Percentiles rank a stretch among this genome's conserved stretches.
These are phyloP conservation scores for Datura wrightii DNA, from an alignment of 257 asterid species.

Conservation along the genomic window DNA sequence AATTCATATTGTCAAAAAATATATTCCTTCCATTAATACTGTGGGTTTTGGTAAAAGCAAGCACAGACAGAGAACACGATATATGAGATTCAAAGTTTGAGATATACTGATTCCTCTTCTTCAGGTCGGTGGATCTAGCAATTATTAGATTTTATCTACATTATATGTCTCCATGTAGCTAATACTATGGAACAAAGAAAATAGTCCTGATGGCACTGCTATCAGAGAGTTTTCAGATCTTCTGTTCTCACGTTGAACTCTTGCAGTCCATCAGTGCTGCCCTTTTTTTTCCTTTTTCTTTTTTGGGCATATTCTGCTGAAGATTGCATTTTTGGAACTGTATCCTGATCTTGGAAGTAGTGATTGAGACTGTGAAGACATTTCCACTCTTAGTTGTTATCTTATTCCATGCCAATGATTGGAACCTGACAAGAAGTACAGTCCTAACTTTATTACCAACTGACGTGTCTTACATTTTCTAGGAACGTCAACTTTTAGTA, in stretches of 20 bases:
- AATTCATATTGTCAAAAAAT: background rate
- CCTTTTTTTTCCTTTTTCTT: too few relatives aligned
- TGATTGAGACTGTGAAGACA: constrained; percentile 8
- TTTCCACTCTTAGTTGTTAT: constrained; percentile 10
- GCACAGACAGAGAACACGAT: background rate
- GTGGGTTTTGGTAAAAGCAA: background rate
- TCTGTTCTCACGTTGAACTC: background rate
- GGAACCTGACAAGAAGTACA: background rate
- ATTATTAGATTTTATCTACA: background rate
- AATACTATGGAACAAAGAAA: background rate
- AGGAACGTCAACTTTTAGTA: background rate
- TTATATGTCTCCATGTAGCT: background rate
- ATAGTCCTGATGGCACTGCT: background rate
- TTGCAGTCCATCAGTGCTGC: background rate
- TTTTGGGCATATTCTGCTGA: background rate
- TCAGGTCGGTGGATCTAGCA: background rate
- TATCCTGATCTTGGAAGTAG: background rate
- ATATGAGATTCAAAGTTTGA: constrained; percentile 3
- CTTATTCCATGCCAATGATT: constrained; percentile 19
- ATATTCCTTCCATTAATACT: background rate
- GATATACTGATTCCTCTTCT: constrained; percentile 22
- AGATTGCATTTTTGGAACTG: background rate
- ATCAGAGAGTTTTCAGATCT: background rate
- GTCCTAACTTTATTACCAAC: background rate
- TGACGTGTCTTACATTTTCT: background rate